Conservation (phyloP, 148 eudicot species). For the Fagopyrum homotropicum region DNA sequence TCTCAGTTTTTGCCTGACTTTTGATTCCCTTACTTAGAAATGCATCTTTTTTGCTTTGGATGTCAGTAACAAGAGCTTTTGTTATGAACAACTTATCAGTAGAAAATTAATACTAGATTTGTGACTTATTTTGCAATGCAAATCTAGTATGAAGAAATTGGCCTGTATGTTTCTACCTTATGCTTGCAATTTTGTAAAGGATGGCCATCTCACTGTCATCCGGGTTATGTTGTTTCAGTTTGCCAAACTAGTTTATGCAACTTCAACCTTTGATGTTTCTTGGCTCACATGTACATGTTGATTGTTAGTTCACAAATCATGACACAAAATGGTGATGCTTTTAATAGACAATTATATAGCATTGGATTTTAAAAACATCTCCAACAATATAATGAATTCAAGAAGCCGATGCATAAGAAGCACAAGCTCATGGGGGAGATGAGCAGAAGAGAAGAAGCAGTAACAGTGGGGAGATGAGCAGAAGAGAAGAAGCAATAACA, state of each 20-base stretch:
- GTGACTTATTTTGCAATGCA: too few species aligned
- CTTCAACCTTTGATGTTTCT: neutral
- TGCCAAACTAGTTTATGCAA: neutral
- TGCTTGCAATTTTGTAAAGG: conserved; percentile 30
- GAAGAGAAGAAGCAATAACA: too few species aligned
- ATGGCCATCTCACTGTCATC: conserved; percentile 72
- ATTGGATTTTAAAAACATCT: too few species aligned
- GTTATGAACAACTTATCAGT: neutral
- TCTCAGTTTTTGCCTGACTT: neutral
- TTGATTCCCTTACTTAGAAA: neutral
- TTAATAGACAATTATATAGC: too few species aligned
- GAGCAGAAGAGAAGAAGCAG: too few species aligned
- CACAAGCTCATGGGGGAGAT: too few species aligned
- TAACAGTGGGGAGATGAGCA: too few species aligned
- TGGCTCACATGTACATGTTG: neutral
- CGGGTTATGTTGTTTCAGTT: conserved; percentile 3
- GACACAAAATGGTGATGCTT: neutral
- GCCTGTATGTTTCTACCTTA: too few species aligned
- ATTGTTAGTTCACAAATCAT: neutral
- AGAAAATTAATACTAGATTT: too few species aligned
- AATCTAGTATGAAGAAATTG: too few species aligned
- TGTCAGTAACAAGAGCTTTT: neutral
- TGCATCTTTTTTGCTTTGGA: neutral
- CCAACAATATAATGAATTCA: too few species aligned
- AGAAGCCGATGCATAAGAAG: too few species aligned